These are phyloP conservation scores for Aspergillus texensis DNA, from an alignment of 2,329 filamentous ascomycete genomes.

Conservation along the genomic window DNA sequence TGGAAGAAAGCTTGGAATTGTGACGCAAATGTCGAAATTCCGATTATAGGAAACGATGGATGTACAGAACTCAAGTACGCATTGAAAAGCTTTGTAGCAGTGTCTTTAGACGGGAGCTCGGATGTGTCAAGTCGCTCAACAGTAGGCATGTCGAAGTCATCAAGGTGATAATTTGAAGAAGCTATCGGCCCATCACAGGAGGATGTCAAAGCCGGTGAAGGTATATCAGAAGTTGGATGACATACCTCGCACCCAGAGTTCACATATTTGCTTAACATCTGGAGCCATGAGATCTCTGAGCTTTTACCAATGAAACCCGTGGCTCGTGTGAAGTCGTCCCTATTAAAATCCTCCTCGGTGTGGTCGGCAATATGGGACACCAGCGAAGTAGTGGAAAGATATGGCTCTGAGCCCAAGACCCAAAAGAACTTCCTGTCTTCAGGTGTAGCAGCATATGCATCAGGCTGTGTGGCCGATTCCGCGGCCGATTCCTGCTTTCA, in stretches of 20 bases:
- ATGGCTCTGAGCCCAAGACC: neutral
- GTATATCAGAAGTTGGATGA: conserved; percentile 23
- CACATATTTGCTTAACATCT: conserved; percentile 40
- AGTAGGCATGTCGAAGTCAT: conserved; percentile 43
- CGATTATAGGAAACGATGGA: conserved; percentile 48
- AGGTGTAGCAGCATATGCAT: neutral
- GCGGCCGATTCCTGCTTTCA: conserved; percentile 27
- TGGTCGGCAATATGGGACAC: conserved; percentile 36
- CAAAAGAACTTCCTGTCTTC: neutral
- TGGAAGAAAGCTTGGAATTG: conserved; percentile 45
- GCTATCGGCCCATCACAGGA: conserved; percentile 28
- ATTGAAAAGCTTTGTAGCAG: conserved; percentile 44
- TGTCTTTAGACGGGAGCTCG: conserved; percentile 40
- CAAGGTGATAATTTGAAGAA: conserved; percentile 42
- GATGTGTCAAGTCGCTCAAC: conserved; percentile 39
- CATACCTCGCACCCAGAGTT: conserved; percentile 27
- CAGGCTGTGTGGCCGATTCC: conserved; percentile 24
- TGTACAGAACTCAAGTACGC: conserved; percentile 47
- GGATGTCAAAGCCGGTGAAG: conserved; percentile 32
- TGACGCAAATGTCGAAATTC: conserved; percentile 43
- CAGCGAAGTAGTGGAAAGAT: neutral
- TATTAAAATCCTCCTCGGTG: conserved; percentile 48
- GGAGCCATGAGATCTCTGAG: conserved; percentile 50
- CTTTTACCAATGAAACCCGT: conserved; percentile 49
- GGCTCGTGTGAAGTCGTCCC: conserved; percentile 39